Evolutionary conservation across 2,329 filamentous ascomycete species (phyloP), one percentile per base, ranked within the genome.

Genomic region (Diaporthe citrichinensis): DNA sequence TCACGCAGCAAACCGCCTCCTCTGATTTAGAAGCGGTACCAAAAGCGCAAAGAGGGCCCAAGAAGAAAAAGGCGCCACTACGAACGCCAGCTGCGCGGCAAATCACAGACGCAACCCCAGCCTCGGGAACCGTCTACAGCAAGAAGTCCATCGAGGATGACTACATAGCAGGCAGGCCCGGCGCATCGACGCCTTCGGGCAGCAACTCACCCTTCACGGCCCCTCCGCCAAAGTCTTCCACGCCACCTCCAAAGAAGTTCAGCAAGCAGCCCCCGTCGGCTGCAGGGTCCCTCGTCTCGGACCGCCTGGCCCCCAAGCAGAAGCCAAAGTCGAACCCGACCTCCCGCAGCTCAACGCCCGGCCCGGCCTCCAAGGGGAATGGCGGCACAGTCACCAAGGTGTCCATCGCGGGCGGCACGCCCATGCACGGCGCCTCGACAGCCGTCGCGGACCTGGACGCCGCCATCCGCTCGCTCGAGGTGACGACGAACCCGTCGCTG

Each of bases 391-490:
- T 88, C 57, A 89, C 93, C 49, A 96, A 95, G 83, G 84, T 95
- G 73, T 91, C 90, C 78, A 92, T 97, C 74, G 88, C 94, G 0
- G 95, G 95, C 57, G 95, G 95, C 17, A 92, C 90, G 14, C 92
- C 94, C 1, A 97, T 97, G 94, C 93, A 95, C 74, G 94, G 95
- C 23, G 91, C 93, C 51, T 95, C 94, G 0, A 93, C 93, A 1
- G 92, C 93, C 1, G 87, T 97, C 25, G 91, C 91, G 23, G 92
- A 94, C 80, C 85, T 94, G 2, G 92, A 94, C 78, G 92, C 95
- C 1, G 96, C 96, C 6, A 98, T 99, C 78, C 93, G 95, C 34
- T 90, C 93, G 2, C 90, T 99, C 9, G 97, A 99, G 82, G 90
- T 98, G n/a, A 94, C 94, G 71, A 98, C 96, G 2, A 98, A 98